Evolutionary conservation across 176 grass and related monocot genomes (phyloP).

Genomic region (Cocos nucifera): DNA sequence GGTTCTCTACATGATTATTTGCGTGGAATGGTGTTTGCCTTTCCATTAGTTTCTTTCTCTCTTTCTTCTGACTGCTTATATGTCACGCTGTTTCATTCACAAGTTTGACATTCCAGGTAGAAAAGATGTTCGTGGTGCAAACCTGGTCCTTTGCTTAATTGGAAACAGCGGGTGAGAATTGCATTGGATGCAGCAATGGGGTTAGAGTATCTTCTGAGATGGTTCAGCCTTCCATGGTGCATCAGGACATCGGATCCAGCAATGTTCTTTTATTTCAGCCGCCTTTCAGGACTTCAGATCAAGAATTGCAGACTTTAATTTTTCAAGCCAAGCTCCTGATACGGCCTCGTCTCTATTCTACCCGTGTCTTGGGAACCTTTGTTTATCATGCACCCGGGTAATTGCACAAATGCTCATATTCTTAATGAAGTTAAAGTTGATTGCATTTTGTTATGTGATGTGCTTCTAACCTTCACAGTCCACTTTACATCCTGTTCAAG

Average conservation of each 20-base stretch:
- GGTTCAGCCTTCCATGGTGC: slow-evolving; percentile 32
- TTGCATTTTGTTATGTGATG: too few relatives aligned
- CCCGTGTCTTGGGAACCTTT: slow-evolving; percentile 50
- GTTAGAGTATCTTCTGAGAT: slow-evolving; percentile 60
- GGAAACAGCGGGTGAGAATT: slow-evolving; percentile 40
- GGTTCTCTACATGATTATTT: slow-evolving; percentile 44
- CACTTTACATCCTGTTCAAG: too few relatives aligned
- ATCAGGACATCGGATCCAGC: slow-evolving; percentile 49
- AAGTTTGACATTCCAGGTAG: not conserved
- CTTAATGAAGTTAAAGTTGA: too few relatives aligned
- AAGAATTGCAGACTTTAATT: slow-evolving; percentile 64
- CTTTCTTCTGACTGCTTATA: too few relatives aligned
- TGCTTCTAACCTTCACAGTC: too few relatives aligned
- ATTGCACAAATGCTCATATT: not conserved
- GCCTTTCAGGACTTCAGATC: slow-evolving; percentile 31
- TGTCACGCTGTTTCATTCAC: too few relatives aligned
- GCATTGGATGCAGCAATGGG: slow-evolving; percentile 50
- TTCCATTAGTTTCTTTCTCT: not conserved
- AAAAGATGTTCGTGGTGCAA: not conserved
- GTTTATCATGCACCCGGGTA: slow-evolving; percentile 59
- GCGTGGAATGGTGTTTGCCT: not conserved
- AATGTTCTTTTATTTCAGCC: slow-evolving; percentile 72
- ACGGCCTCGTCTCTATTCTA: slow-evolving; percentile 45
- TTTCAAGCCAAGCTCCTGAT: slow-evolving; percentile 58
- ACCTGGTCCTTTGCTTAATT: slow-evolving; percentile 31